A percentile compares a stretch with the other conserved stretches of the same genome.
phyloP scores from a whole-genome alignment of 2,329 filamentous ascomycete species.

The Ramularia collo-cygni region DNA sequence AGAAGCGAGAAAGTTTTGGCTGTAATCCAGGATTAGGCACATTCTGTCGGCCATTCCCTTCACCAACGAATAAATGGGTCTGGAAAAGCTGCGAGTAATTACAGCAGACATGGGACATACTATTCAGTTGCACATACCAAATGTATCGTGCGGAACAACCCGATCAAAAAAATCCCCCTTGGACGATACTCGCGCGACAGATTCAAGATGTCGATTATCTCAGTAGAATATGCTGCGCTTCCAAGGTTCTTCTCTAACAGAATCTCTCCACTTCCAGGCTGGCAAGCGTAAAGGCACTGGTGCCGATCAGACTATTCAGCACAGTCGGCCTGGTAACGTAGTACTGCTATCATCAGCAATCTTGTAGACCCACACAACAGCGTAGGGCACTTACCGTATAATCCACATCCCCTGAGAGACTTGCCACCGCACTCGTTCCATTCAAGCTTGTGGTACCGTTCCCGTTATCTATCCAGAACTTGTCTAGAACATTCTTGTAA shows the following conservation, averaged over 20 bases:
- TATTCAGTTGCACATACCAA: too few species aligned
- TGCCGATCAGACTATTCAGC: constrained; percentile 35
- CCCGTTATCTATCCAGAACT: constrained; percentile 39
- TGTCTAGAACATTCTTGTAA: constrained; percentile 40
- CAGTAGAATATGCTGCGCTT: too few species aligned
- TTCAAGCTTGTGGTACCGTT: constrained; percentile 38
- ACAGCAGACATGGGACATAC: too few species aligned
- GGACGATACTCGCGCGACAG: too few species aligned
- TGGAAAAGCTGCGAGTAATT: too few species aligned
- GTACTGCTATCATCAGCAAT: constrained; percentile 29
- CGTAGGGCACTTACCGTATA: constrained; percentile 39
- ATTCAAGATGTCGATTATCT: too few species aligned
- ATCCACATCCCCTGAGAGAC: constrained; percentile 42
- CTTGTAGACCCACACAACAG: neutral
- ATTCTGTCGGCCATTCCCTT: too few species aligned
- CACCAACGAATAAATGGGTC: too few species aligned
- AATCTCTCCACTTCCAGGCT: constrained; percentile 29
- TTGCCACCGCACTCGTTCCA: constrained; percentile 45
- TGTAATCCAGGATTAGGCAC: too few species aligned
- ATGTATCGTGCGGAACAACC: too few species aligned
- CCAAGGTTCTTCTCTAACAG: constrained; percentile 8
- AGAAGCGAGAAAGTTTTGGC: too few species aligned
- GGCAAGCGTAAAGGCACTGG: constrained; percentile 36
- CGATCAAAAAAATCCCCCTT: too few species aligned
- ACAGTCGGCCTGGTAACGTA: constrained; percentile 37